Evolutionary conservation across 768 basidiomycete species (phyloP).

Genomic region (Pilatotrama ljubarskyi): DNA sequence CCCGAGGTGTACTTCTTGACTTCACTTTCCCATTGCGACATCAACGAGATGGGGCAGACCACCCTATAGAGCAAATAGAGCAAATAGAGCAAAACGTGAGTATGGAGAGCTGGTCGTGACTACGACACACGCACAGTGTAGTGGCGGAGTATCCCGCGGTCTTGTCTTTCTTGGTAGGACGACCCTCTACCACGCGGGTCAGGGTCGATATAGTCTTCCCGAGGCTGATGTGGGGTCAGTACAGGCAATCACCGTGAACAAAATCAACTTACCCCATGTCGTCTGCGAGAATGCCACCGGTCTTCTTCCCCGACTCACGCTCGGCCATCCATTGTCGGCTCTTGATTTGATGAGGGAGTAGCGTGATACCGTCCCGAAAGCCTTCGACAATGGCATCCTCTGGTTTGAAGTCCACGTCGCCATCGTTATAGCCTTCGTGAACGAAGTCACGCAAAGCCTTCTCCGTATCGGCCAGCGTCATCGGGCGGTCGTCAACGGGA

Average conservation of each 20-base stretch:
- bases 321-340: constrained; percentile 87
- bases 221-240: constrained; percentile 44
- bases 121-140: constrained; percentile 56
- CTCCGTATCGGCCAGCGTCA: constrained; percentile 27
- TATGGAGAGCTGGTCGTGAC: background rate
- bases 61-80: too few species aligned
- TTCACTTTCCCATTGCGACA: constrained; percentile 90
- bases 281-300: constrained; percentile 89
- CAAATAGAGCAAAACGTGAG: background rate
- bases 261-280: constrained; percentile 71
- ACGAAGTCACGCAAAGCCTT: constrained; percentile 28
- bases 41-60: constrained; percentile 82
- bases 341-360: constrained; percentile 87
- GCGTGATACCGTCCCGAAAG: constrained; percentile 64
- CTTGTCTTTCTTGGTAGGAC: constrained; percentile 66
- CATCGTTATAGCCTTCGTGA: constrained; percentile 36
- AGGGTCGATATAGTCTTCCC: constrained; percentile 94
- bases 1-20: constrained; percentile 67
- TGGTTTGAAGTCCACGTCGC: constrained; percentile 51
- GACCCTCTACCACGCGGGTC: constrained; percentile 82
- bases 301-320: constrained; percentile 75
- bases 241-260: background rate
- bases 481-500: constrained; percentile 17
- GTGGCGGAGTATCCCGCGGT: constrained; percentile 69
- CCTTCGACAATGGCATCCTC: constrained; percentile 73